Evolutionary conservation across 1,284 basidiomycete genomes (phyloP).

Genomic region (Ustilago trichophora): DNA sequence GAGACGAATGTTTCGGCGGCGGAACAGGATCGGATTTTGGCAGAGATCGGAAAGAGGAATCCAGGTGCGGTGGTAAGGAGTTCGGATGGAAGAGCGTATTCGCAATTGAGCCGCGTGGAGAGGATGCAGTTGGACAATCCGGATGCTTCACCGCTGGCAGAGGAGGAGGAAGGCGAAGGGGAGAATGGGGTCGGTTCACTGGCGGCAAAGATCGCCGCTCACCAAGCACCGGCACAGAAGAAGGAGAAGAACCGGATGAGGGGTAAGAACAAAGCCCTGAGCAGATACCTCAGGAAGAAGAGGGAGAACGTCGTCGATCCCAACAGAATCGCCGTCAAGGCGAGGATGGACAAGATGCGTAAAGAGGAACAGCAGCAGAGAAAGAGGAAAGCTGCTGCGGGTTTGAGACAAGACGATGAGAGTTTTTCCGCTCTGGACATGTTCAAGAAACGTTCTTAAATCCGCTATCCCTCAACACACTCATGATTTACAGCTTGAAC

Average conservation of each 20-base stretch:
- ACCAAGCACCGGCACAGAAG: constrained; percentile 12
- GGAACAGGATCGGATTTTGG: constrained; percentile 69
- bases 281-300: constrained; percentile 62
- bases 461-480: neutral
- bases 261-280: constrained; percentile 60
- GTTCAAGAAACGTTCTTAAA: constrained; percentile 30
- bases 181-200: constrained; percentile 3
- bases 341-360: constrained; percentile 37
- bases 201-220: constrained; percentile 30
- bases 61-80: constrained; percentile 28
- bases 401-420: constrained; percentile 12
- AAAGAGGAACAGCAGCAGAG: constrained; percentile 25
- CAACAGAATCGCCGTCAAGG: constrained; percentile 48
- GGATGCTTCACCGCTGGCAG: constrained; percentile 7
- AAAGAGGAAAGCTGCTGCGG: constrained; percentile 30
- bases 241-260: constrained; percentile 61
- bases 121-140: constrained; percentile 52
- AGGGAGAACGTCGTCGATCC: constrained; percentile 62
- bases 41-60: constrained; percentile 22
- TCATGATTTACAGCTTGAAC: too few species aligned
- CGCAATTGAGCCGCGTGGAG: constrained; percentile 56
- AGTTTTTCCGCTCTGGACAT: constrained; percentile 31
- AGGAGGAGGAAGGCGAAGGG: constrained; percentile 13
- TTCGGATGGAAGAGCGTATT: constrained; percentile 61
- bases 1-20: constrained; percentile 79